Base-by-base conservation (phyloP, 331 rosid genomes). In the Quercus phellos region DNA sequence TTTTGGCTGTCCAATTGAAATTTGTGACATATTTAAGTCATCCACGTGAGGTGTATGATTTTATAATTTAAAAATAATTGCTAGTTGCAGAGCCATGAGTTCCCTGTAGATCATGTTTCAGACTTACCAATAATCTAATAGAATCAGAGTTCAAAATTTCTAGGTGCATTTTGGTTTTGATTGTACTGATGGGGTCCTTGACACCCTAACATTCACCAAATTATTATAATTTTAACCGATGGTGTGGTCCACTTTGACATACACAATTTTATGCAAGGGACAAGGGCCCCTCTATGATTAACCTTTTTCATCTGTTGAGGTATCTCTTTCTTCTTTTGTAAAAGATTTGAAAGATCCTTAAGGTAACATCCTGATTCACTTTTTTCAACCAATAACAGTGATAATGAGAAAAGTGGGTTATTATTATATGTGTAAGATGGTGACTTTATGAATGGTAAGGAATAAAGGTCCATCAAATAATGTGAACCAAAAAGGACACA, bases 51-150 rank as follows among this genome's bases (percentile, higher is more conserved):
- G n/a, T 46, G 35, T 17, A 11, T 46, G 68, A 35, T 6, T 60
- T 10, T 35, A 51, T 75, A 68, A 18, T 67, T 61, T 63, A 73
- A 79, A 70, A 30, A 75, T 4, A 42, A 35, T 64, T 71, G 22
- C n/a, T 72, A 78, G 78, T 29, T 83, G 90, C 82, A 80, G 80
- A 87, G 35, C 18, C 27, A 29, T 17, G 58, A 77, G 68, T 54
- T 61, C 12, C 55, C 46, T 51, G 2, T 14, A 8, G 30, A 58
- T 19, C 30, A 3, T 9, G 16, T 3, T 22, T 58, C 30, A 8
- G 12, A 22, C 4, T 24, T 4, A 4, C 53, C 4, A 46, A 46
- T 46, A 46, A 10, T 46, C 14, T 46, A 46, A 46, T 12, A 17
- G 53, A 46, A 12, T 46, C 53, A 12, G 16, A 46, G 16, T 13